A percentile compares a stretch with the other conserved stretches of the same genome.
Evolutionary conservation across 176 grass and related monocot species (phyloP).

Genomic region (Otatea glauca): DNA sequence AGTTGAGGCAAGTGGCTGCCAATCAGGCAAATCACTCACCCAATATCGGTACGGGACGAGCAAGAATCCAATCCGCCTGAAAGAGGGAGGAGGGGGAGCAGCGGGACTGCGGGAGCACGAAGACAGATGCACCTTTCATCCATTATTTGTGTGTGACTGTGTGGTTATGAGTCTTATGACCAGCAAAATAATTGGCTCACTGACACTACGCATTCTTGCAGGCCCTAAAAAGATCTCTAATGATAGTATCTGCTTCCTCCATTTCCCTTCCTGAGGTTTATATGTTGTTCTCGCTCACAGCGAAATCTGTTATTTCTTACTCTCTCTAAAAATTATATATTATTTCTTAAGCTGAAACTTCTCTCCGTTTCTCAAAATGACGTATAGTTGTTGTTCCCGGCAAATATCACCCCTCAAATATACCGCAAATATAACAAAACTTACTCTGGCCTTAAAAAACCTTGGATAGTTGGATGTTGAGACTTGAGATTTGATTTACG

Average conservation of each 20-base stretch:
- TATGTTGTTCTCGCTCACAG: not conserved
- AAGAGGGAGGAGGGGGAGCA: too few relatives aligned
- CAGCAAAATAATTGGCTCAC: slow-evolving; percentile 1
- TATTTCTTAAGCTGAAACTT: not conserved
- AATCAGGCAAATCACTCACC: not conserved
- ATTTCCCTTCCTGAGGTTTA: not conserved
- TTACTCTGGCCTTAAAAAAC: too few relatives aligned
- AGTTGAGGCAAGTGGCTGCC: not conserved
- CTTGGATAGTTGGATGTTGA: not conserved
- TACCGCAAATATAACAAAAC: too few relatives aligned
- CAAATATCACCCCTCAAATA: too few relatives aligned
- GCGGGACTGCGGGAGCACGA: not conserved
- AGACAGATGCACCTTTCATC: not conserved
- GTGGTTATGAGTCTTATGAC: not conserved
- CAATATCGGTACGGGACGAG: slow-evolving; percentile 1
- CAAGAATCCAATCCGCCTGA: too few relatives aligned
- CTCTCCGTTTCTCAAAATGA: not conserved
- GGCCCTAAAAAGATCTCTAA: not conserved
- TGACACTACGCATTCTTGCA: not conserved
- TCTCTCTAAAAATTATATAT: too few relatives aligned
- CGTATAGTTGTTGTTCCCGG: not conserved
- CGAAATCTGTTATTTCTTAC: not conserved
- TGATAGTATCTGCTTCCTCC: not conserved
- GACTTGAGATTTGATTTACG: not conserved
- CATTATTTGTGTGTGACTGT: not conserved